Percentiles rank a stretch among this genome's conserved stretches.
phyloP scores from a whole-genome alignment of 768 basidiomycete species.

The Mycena venus region DNA sequence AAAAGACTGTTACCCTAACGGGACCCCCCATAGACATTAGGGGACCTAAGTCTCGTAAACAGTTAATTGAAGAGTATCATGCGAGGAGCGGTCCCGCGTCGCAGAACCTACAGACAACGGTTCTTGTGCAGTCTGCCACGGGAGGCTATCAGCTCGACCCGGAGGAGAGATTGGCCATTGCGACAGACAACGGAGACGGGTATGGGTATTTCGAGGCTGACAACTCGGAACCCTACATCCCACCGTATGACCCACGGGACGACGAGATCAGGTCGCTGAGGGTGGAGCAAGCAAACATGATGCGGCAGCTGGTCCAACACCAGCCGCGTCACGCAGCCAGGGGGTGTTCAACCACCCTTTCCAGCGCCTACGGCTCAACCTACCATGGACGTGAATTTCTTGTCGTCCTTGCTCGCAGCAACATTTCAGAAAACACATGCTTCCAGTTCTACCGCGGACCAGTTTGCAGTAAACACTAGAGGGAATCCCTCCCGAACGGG shows the following conservation, averaged over 20 bases:
- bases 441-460: neutral
- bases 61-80: neutral
- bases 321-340: neutral
- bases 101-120: too few species aligned
- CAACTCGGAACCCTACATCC: too few species aligned
- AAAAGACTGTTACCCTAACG: neutral
- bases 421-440: too few species aligned
- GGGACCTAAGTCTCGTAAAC: neutral
- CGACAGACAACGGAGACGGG: too few species aligned
- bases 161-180: too few species aligned
- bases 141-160: too few species aligned
- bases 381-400: too few species aligned
- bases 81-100: neutral
- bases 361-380: too few species aligned
- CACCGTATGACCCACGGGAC: too few species aligned
- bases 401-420: neutral
- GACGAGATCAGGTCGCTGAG: neutral
- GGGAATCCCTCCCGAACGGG: constrained; percentile 8
- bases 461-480: neutral
- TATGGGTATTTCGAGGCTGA: too few species aligned
- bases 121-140: too few species aligned
- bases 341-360: constrained; percentile 13
- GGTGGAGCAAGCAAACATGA: neutral
- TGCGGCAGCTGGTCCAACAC: neutral
- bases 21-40: neutral